A percentile compares a stretch with the other conserved stretches of the same genome.
Evolutionary conservation across 345 rosid genomes (phyloP).

Genomic region (Eucalyptus regnans): DNA sequence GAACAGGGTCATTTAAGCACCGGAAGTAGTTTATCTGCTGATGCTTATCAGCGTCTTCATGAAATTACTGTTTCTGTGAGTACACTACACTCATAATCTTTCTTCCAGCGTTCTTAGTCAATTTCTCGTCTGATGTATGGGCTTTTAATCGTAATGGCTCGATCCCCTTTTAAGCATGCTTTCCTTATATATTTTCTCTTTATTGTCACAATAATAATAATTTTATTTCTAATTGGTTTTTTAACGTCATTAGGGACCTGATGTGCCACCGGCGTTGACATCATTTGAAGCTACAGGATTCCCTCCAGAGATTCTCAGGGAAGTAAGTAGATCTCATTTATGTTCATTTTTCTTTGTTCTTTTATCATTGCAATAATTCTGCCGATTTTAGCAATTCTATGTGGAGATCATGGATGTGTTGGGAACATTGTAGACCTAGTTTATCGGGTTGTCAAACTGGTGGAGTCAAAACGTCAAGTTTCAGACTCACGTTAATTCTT

Average conservation of each 20-base stretch:
- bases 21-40: conserved; percentile 34
- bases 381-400: not conserved
- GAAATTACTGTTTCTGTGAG: conserved; percentile 80
- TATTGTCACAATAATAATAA: not conserved
- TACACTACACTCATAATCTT: not conserved
- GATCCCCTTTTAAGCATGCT: not conserved
- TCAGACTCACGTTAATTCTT: conserved; percentile 55
- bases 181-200: not conserved
- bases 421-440: conserved; percentile 8
- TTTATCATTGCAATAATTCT: not conserved
- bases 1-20: conserved; percentile 6
- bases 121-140: not conserved
- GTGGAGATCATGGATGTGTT: not conserved
- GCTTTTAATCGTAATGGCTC: not conserved
- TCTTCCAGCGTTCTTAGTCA: not conserved
- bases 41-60: conserved; percentile 69
- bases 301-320: conserved; percentile 87
- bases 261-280: conserved; percentile 61
- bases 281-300: conserved; percentile 79
- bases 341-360: not conserved
- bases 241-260: conserved; percentile 43
- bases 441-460: conserved; percentile 15
- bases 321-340: conserved; percentile 30
- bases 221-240: not conserved
- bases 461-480: conserved; percentile 46